These are phyloP conservation scores for Megacollybia platyphylla DNA, from an alignment of 1,284 basidiomycete species.

Conservation along the genomic window DNA sequence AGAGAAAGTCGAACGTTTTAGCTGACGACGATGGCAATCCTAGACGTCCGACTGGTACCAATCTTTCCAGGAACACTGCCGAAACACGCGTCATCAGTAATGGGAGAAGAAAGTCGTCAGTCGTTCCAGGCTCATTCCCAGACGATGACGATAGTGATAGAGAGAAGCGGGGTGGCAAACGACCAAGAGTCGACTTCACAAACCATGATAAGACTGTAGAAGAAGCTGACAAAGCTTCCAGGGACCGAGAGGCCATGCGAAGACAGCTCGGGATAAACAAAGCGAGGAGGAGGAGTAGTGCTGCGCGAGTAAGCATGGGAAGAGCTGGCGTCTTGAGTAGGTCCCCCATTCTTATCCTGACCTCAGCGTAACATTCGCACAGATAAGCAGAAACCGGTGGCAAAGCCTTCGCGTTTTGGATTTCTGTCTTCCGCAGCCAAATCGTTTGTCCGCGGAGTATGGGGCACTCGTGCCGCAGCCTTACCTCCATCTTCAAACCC, in stretches of 20 bases:
- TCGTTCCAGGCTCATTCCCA: slow-evolving; percentile 43
- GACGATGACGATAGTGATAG: slow-evolving; percentile 33
- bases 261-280: slow-evolving; percentile 50
- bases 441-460: slow-evolving; percentile 40
- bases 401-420: slow-evolving; percentile 35
- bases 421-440: slow-evolving; percentile 49
- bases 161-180: slow-evolving; percentile 14
- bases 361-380: slow-evolving; percentile 1
- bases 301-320: slow-evolving; percentile 16
- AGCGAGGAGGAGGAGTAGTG: slow-evolving; percentile 53
- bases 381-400: slow-evolving; percentile 14
- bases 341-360: slow-evolving; percentile 9
- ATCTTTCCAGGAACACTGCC: slow-evolving; percentile 11
- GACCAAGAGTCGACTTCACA: slow-evolving; percentile 7
- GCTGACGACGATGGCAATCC: slow-evolving; percentile 9
- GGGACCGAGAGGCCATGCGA: slow-evolving; percentile 45
- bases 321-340: slow-evolving; percentile 24
- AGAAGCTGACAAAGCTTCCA: slow-evolving; percentile 19
- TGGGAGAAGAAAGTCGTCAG: slow-evolving; percentile 23
- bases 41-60: slow-evolving; percentile 10
- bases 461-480: slow-evolving; percentile 29
- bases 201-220: slow-evolving; percentile 16
- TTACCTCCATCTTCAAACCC: slow-evolving; percentile 8
- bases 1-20: slow-evolving; percentile 30
- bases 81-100: slow-evolving; percentile 36